Conservation (phyloP, 176 grass and related monocot genomes). For the Raddia guianensis region DNA sequence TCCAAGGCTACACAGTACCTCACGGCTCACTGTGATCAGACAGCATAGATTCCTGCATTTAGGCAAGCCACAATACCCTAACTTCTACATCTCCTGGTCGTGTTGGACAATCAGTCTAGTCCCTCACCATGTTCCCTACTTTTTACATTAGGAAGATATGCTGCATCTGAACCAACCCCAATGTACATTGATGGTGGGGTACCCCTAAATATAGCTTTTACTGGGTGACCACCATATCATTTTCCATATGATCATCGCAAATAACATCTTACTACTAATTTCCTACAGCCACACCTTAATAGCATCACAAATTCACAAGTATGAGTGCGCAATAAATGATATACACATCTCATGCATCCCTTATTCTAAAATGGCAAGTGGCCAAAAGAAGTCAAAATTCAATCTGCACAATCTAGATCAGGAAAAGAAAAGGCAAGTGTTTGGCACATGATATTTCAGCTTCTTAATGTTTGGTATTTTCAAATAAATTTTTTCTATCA, state of each 20-base stretch:
- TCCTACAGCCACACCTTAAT: background rate
- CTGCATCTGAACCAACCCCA: background rate
- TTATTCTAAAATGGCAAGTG: background rate
- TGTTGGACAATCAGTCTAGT: background rate
- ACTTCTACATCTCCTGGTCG: background rate
- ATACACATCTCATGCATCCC: background rate
- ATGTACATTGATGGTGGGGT: background rate
- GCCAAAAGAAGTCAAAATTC: background rate
- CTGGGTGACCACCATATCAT: slow-evolving; percentile 1
- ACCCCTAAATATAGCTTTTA: background rate
- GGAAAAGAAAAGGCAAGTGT: background rate
- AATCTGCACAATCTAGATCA: background rate
- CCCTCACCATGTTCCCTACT: background rate
- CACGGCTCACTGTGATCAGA: background rate
- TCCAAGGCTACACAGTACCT: background rate
- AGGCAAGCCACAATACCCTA: background rate
- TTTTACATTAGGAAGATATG: background rate
- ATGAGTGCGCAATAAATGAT: background rate
- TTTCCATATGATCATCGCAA: background rate
- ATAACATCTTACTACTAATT: background rate
- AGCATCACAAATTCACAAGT: background rate
- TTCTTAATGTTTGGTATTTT: background rate
- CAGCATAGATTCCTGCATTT: background rate
- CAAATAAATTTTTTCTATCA: background rate
- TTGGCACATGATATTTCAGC: background rate